Evolutionary conservation across 2,329 filamentous ascomycete genomes (phyloP).

Genomic region (Ophiostoma fasciatum): DNA sequence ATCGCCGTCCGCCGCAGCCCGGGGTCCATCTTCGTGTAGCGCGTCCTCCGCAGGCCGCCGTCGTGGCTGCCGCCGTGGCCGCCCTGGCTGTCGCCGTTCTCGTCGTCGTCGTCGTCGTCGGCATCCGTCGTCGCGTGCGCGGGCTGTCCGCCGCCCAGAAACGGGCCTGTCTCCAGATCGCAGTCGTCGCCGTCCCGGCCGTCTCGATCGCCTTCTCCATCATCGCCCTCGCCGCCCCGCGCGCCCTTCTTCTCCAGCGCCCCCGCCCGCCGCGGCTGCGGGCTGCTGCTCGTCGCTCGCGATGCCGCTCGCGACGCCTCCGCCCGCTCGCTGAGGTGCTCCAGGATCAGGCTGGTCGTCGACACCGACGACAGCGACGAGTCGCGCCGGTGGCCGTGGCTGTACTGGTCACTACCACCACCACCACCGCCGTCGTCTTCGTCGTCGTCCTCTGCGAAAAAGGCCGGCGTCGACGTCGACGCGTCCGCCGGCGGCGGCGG

Average conservation of each 20-base stretch:
- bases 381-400: slow-evolving; percentile 7
- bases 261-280: slow-evolving; percentile 8
- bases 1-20: slow-evolving; percentile 48
- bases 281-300: neutral
- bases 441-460: slow-evolving; percentile 8
- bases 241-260: slow-evolving; percentile 3
- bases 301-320: slow-evolving; percentile 8
- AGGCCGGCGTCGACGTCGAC: slow-evolving; percentile 3
- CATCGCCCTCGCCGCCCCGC: slow-evolving; percentile 1
- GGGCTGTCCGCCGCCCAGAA: slow-evolving; percentile 30
- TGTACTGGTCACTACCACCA: no score
- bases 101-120: slow-evolving; percentile 16
- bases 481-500: slow-evolving; percentile 6
- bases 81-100: slow-evolving; percentile 13
- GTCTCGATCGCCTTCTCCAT: slow-evolving; percentile 12
- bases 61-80: slow-evolving; percentile 13
- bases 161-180: slow-evolving; percentile 38
- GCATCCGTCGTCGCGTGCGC: no score
- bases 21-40: slow-evolving; percentile 44
- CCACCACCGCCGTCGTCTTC: no score
- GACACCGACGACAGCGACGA: slow-evolving; percentile 63
- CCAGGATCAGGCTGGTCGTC: slow-evolving; percentile 69
- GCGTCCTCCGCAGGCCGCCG: slow-evolving; percentile 12
- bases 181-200: slow-evolving; percentile 20
- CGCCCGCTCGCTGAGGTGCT: slow-evolving; percentile 50